Percentiles rank a stretch among this genome's conserved stretches.
Evolutionary conservation across 192 early-diverging fungal genomes (phyloP).

Genomic region (Irineochytrium annulatum): DNA sequence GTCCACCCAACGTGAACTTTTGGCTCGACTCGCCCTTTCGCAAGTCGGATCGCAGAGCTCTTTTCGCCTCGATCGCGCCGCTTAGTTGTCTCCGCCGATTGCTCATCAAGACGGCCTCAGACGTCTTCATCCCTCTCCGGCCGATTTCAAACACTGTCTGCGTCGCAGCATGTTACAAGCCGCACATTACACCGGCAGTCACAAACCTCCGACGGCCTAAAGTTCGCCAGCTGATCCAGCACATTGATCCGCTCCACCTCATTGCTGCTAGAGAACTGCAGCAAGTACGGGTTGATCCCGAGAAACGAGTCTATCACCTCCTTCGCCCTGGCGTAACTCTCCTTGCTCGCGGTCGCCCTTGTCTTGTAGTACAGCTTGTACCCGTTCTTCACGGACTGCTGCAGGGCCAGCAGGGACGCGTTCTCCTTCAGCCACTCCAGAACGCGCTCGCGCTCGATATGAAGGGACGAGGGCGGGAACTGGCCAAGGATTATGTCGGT

Average conservation of each 20-base stretch:
- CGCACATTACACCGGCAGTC: slow-evolving; percentile 2
- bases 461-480: slow-evolving; percentile 66
- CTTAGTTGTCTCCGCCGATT: slow-evolving; percentile 33
- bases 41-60: slow-evolving; percentile 47
- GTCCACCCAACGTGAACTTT: no score
- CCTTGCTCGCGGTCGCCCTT: slow-evolving; percentile 73
- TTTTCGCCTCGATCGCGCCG: slow-evolving; percentile 53
- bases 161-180: background rate
- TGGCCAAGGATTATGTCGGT: slow-evolving; percentile 75
- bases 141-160: slow-evolving; percentile 95
- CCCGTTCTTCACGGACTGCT: slow-evolving; percentile 70
- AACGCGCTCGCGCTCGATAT: slow-evolving; percentile 74
- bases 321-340: slow-evolving; percentile 85
- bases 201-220: slow-evolving; percentile 33
- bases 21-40: no score
- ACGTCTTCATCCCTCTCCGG: slow-evolving; percentile 72
- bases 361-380: slow-evolving; percentile 84
- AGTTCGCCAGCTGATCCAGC: slow-evolving; percentile 22
- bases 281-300: slow-evolving; percentile 77
- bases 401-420: slow-evolving; percentile 60
- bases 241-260: slow-evolving; percentile 17
- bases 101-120: slow-evolving; percentile 53
- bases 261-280: background rate
- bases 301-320: slow-evolving; percentile 64
- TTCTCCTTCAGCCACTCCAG: slow-evolving; percentile 54